Percentiles rank a stretch among this genome's conserved stretches.
Conservation (phyloP, 2,329 filamentous ascomycete genomes). For the Aspergillus quadrilineatus region DNA sequence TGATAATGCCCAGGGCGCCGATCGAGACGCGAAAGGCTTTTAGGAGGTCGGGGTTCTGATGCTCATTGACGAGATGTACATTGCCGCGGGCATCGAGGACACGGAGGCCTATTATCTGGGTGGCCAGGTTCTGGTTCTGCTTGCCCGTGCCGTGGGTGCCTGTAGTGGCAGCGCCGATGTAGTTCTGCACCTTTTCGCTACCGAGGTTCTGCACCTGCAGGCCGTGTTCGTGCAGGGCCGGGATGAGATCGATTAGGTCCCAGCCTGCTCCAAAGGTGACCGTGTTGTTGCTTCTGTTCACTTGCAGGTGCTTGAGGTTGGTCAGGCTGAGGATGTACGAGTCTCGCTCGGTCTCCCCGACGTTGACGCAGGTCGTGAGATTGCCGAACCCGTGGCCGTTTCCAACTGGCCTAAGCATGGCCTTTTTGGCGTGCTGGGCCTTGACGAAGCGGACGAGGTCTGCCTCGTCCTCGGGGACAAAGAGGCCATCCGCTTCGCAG, state of each 20-base stretch:
- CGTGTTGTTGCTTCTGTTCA: background rate
- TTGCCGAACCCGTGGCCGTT: slow-evolving; percentile 1
- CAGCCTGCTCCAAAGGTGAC: slow-evolving; percentile 24
- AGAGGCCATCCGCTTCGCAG: background rate
- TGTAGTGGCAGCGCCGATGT: slow-evolving; percentile 19
- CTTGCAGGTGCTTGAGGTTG: background rate
- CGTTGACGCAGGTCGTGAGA: background rate
- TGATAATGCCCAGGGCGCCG: slow-evolving; percentile 24
- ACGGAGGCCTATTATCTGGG: slow-evolving; percentile 17
- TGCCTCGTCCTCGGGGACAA: background rate
- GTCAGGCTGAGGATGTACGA: background rate
- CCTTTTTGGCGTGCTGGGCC: background rate
- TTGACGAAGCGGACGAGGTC: background rate
- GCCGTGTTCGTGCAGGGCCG: slow-evolving; percentile 17
- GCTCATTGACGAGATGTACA: slow-evolving; percentile 14
- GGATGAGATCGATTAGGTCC: slow-evolving; percentile 21
- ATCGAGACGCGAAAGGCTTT: slow-evolving; percentile 21
- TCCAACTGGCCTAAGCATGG: background rate
- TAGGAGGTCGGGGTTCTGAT: slow-evolving; percentile 15
- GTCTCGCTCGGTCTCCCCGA: background rate
- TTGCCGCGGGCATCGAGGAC: slow-evolving; percentile 21
- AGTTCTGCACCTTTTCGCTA: slow-evolving; percentile 21
- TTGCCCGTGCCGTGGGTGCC: slow-evolving; percentile 22
- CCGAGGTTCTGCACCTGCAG: slow-evolving; percentile 21
- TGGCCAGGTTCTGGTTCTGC: slow-evolving; percentile 16